Conservation (phyloP, 1,284 basidiomycete genomes). For the Ceratobasidium sp. region DNA sequence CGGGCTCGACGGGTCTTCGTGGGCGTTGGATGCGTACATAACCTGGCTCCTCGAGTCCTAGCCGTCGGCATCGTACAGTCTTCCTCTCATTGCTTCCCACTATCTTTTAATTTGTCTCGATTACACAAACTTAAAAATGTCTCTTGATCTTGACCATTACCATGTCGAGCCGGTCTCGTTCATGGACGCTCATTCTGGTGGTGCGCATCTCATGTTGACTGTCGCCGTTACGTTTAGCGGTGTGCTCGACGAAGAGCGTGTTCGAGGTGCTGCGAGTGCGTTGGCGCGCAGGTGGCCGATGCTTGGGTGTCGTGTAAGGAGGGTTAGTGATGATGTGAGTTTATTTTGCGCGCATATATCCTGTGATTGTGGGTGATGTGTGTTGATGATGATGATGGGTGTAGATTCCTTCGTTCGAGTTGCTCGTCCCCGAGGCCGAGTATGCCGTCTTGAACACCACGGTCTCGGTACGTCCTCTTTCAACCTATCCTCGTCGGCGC, state of each 20-base stretch:
- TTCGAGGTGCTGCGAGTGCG: neutral
- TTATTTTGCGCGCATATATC: no score
- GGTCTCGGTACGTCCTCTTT: neutral
- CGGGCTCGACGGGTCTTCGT: neutral
- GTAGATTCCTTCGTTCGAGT: neutral
- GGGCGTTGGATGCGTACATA: slow-evolving; percentile 16
- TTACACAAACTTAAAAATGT: neutral
- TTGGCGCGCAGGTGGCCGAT: slow-evolving; percentile 27
- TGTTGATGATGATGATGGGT: no score
- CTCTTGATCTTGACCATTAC: slow-evolving; percentile 12
- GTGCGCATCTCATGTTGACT: slow-evolving; percentile 34
- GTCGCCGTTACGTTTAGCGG: slow-evolving; percentile 31
- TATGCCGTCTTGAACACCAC: slow-evolving; percentile 25
- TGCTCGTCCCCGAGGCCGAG: slow-evolving; percentile 28
- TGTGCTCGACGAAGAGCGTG: slow-evolving; percentile 2
- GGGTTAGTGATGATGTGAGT: neutral
- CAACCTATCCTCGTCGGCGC: neutral
- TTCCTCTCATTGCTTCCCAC: neutral
- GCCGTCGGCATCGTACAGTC: neutral
- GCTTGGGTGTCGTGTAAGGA: slow-evolving; percentile 21
- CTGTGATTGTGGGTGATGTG: neutral
- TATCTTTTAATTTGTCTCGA: neutral
- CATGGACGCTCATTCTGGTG: slow-evolving; percentile 38
- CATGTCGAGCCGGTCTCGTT: slow-evolving; percentile 22
- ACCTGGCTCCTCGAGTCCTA: neutral